Base-by-base conservation (phyloP, 805 yeast genomes). In the Metschnikowia borealis region DNA sequence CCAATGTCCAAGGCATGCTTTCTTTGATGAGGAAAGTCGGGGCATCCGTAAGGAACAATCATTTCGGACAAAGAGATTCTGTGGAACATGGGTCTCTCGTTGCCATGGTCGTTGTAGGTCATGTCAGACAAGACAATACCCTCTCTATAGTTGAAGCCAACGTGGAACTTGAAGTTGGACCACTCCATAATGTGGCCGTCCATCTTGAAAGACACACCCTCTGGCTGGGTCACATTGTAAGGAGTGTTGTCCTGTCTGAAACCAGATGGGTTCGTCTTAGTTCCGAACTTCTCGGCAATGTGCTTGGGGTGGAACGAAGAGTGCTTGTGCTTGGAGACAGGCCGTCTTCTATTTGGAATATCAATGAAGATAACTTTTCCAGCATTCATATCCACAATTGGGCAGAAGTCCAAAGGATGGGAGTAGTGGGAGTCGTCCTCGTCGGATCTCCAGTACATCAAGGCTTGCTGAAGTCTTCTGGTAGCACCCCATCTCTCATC, bases 1-100 rank as follows among this genome's bases (percentile, higher is more conserved):
- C 94, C 94, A 58, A 87, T 82, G 70, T 87, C 94, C 69, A 87
- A 81, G 40, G 94, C 94, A 62, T 87, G 94, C 69, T 87, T 87
- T 71, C 94, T 78, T 64, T 86, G 90, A 66, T 86, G 92, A 49
- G 90, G 91, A 71, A 77, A 82, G 57, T 81, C 85, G 51, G 94
- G 94, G 54, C 76, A 75, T 49, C 94, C 94, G 62, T 87, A 87
- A 21, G 94, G 94, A 52, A 87, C 94, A 70, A 87, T 83, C 92
- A 87, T 86, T 72, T 86, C 94, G 36, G 86, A 75, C 53, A 86
- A 71, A 2, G 92, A 86, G 61, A 86, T 75, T 68, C 94, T 77
- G 74, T 87, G 89, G 79, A 87, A 86, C 48, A 87, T 68, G 38
- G 91, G 85, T 68, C 90, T 76, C 44, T 75, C 82, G 41, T 80